These are phyloP conservation scores for Chlamydomonas urium DNA, from an alignment of 139 green algal genomes.

Conservation along the genomic window DNA sequence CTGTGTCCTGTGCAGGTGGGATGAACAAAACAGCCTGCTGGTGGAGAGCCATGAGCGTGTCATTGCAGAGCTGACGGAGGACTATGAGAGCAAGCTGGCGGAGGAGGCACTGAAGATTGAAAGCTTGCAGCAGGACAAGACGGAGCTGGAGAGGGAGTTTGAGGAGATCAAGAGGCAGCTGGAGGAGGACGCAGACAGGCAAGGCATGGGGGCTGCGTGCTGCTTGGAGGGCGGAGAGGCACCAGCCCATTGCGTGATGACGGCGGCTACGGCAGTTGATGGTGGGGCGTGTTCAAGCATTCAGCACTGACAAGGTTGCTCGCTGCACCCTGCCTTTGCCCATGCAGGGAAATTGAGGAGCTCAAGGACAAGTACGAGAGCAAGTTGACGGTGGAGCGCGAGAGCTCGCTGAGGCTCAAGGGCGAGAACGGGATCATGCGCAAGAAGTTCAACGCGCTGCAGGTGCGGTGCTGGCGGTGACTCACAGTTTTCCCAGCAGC, in stretches of 20 bases:
- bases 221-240: neutral
- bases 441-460: conserved; percentile 85
- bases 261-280: no score
- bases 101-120: conserved; percentile 54
- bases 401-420: conserved; percentile 74
- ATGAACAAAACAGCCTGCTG: conserved; percentile 78
- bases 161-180: conserved; percentile 82
- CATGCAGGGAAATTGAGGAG: conserved; percentile 12
- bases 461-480: conserved; percentile 33
- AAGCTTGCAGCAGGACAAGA: conserved; percentile 52
- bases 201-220: neutral
- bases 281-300: no score
- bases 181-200: conserved; percentile 82
- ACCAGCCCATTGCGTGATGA: no score
- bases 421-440: conserved; percentile 94
- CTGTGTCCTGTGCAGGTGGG: conserved; percentile 58
- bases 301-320: no score
- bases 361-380: conserved; percentile 61
- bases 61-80: conserved; percentile 74
- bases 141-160: conserved; percentile 58
- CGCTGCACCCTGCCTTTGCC: no score
- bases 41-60: conserved; percentile 79
- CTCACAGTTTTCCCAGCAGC: no score
- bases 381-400: conserved; percentile 48
- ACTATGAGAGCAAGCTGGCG: conserved; percentile 75